Conservation (phyloP, 805 yeast genomes). For the Wickerhamomyces canadensis region DNA sequence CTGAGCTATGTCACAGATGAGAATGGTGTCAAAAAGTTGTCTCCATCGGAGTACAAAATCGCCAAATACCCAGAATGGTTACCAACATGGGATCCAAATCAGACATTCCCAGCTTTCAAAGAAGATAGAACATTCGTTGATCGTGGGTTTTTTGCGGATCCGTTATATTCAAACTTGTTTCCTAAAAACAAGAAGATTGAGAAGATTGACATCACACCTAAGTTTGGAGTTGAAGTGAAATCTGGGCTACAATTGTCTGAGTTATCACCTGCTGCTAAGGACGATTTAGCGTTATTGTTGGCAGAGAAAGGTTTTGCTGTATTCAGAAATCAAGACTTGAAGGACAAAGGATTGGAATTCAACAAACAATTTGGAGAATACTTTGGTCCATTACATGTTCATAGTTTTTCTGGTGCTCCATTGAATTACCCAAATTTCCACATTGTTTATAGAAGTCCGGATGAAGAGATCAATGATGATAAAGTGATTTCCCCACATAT, state of each 20-base stretch:
- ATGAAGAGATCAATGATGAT: neutral
- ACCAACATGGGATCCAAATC: neutral
- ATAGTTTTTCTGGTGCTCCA: conserved; percentile 72
- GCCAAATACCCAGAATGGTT: conserved; percentile 2
- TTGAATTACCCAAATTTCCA: conserved; percentile 53
- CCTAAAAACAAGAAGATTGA: conserved; percentile 1
- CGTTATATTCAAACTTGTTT: neutral
- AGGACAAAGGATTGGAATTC: conserved; percentile 43
- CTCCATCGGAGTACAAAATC: too few species aligned
- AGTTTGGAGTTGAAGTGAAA: conserved; percentile 57
- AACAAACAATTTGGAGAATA: conserved; percentile 49
- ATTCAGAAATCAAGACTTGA: conserved; percentile 62
- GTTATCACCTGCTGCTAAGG: conserved; percentile 49
- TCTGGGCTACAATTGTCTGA: conserved; percentile 53
- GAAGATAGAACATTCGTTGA: neutral
- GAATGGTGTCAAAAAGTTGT: too few species aligned
- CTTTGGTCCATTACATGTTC: conserved; percentile 69
- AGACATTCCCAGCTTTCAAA: neutral
- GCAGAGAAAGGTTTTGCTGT: conserved; percentile 67
- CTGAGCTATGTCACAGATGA: neutral
- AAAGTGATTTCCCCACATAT: neutral
- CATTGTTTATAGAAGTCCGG: conserved; percentile 39
- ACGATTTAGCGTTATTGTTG: conserved; percentile 62
- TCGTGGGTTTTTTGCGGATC: neutral
- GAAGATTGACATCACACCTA: conserved; percentile 38